Evolutionary conservation across 108 stramenopile species (phyloP).

Genomic region (Fistulifera pelliculosa): DNA sequence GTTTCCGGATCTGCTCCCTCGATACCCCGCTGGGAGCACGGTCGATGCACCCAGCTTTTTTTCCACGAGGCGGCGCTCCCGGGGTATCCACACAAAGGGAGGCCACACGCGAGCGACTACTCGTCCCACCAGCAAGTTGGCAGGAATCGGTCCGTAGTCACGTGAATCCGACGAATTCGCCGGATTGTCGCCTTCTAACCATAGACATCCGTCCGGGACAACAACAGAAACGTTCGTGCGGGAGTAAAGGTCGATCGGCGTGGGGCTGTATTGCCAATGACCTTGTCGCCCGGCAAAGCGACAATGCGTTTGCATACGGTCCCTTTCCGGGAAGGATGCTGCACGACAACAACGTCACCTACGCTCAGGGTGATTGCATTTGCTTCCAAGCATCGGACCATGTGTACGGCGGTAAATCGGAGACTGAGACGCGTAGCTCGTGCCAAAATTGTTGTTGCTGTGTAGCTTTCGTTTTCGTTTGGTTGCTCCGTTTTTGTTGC

Average conservation of each 20-base stretch:
- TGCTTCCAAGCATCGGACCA: constrained; percentile 24
- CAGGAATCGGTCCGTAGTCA: constrained; percentile 84
- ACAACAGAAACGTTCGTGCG: constrained; percentile 6
- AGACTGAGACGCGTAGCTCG: constrained; percentile 30
- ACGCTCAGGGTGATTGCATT: constrained; percentile 44
- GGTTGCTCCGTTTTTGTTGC: constrained; percentile 4
- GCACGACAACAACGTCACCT: constrained; percentile 88
- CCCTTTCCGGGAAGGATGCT: constrained; percentile 70
- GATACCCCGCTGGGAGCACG: constrained; percentile 41
- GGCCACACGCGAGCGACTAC: constrained; percentile 86
- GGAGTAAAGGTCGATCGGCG: constrained; percentile 7
- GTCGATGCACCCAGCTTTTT: constrained; percentile 22
- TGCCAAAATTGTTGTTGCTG: constrained; percentile 16
- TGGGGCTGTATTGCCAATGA: constrained; percentile 19
- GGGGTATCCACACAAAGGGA: constrained; percentile 26
- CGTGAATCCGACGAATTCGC: constrained; percentile 83
- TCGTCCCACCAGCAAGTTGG: constrained; percentile 76
- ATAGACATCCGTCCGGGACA: constrained; percentile 86
- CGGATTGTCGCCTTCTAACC: constrained; percentile 93
- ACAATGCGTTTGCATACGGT: constrained; percentile 91
- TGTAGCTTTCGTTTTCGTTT: background rate
- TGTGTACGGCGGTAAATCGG: constrained; percentile 17
- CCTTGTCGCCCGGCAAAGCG: constrained; percentile 83
- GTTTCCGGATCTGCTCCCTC: constrained; percentile 27
- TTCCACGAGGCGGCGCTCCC: constrained; percentile 13